These are phyloP conservation scores for Fusarium buharicum DNA, from an alignment of 2,329 filamentous ascomycete species.

Conservation along the genomic window DNA sequence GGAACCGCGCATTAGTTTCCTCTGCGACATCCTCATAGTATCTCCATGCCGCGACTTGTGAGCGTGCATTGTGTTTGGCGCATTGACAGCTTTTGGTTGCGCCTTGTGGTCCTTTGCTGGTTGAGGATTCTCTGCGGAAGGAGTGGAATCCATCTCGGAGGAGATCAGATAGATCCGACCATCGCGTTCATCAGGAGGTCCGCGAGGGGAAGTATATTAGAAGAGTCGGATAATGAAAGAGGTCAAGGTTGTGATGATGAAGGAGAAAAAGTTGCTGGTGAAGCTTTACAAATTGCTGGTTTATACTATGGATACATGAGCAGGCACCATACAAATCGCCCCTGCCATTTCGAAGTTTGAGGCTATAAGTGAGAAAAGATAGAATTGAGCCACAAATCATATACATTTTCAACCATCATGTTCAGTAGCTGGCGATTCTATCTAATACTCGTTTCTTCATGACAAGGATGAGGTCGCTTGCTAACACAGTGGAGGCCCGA, in stretches of 20 bases:
- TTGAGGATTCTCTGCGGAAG: background rate
- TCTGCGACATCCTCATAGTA: conserved; percentile 1
- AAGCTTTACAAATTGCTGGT: no score
- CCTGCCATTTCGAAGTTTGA: no score
- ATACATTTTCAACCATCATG: no score
- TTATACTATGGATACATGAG: no score
- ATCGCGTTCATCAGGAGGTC: background rate
- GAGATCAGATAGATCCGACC: background rate
- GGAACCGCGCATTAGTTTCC: conserved; percentile 11
- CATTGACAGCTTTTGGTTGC: conserved; percentile 4
- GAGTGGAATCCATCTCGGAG: conserved; percentile 17
- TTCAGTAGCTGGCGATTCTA: no score
- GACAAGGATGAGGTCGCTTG: no score
- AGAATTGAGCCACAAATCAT: no score
- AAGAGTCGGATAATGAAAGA: conserved; percentile 1
- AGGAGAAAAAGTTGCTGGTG: no score
- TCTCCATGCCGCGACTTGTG: conserved; percentile 5
- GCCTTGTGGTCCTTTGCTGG: background rate
- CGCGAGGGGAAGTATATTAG: conserved; percentile 1
- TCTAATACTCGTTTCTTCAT: no score
- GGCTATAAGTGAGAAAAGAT: no score
- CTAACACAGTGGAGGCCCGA: background rate
- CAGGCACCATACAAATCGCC: no score
- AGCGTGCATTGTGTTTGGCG: background rate
- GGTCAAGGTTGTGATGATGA: conserved; percentile 6